Evolutionary conservation across 164 flowering plant species (phyloP).

Genomic region (Tetrastigma voinierianum): DNA sequence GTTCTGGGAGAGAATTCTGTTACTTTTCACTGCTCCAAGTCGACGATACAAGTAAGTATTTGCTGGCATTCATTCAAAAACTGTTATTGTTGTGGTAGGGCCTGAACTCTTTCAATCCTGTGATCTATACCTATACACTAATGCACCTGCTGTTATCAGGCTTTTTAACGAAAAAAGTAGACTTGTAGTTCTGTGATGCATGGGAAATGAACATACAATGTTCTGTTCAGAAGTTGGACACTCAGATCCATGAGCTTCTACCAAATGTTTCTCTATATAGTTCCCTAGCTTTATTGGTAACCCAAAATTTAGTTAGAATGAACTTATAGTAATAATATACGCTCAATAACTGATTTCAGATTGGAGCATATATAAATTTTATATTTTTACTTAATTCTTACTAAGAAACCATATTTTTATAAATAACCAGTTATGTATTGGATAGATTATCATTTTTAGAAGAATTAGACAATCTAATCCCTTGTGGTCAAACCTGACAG

Average conservation of each 20-base stretch:
- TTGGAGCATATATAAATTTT: neutral
- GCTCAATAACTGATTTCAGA: too few species aligned
- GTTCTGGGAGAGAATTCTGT: constrained; percentile 89
- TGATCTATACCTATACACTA: neutral
- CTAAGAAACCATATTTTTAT: neutral
- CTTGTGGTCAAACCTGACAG: constrained; percentile 32
- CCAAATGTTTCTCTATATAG: too few species aligned
- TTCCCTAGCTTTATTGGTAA: neutral
- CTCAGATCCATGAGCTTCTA: too few species aligned
- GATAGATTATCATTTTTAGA: neutral
- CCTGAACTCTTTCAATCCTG: neutral
- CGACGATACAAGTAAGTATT: constrained; percentile 81
- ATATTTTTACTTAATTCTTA: neutral
- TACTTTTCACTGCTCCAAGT: constrained; percentile 94
- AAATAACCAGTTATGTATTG: neutral
- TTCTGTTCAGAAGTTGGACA: too few species aligned
- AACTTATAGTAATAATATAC: too few species aligned
- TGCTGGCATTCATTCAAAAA: neutral
- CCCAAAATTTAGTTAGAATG: neutral
- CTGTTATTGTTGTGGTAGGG: neutral
- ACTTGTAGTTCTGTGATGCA: neutral
- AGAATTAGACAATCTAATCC: neutral
- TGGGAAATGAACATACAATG: too few species aligned
- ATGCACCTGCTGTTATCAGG: neutral
- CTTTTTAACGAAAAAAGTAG: neutral